Base-by-base conservation (phyloP, 768 basidiomycete species). In the Pleurotus pulmonarius region DNA sequence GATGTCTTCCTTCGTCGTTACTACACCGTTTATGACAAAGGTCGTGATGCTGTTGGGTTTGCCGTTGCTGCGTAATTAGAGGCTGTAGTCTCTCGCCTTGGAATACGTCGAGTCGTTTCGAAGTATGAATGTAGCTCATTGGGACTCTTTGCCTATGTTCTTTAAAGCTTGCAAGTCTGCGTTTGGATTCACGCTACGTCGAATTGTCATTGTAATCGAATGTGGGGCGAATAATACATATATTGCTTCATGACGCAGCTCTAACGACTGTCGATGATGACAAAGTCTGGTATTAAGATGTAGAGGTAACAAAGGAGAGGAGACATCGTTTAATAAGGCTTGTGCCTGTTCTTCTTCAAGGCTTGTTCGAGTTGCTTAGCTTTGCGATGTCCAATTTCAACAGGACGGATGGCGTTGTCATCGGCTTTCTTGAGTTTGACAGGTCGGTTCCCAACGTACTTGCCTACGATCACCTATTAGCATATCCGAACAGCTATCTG, bases 361-460 rank as follows among this genome's bases (percentile, higher is more conserved):
- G 96, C 87, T 71, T 84, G 88, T 69, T 97, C 95, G 44, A 98
- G 77, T 67, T 90, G 83, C 69, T 86, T 89, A 11, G 95, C 96
- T 72, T 97, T 98, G 57, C 88, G 82, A 66, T 92, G 88, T 0
- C 96, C 94, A 60, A 99, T 97, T 66, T 92, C 88, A 37, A 98
- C 95, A 5, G 94, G 89, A 53, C 90, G 82, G 56, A 98, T 90
- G 49, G 88, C 83, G 46, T 86, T 85, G 62, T 82, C 83, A 67
- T 94, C 92, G 37, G 97, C 95, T 70, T 97, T 98, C 75, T 91
- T 94, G 59, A 99, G 81, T 67, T 92, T 92, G 62, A 99, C 85
- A n/a, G 97, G 97, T 52, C 97, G 83, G 66, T 96, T 96, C 43
- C 97, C 97, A 49, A 99, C 95, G 71, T 99, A 99, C 78, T 98